Evolutionary conservation across 2,329 filamentous ascomycete species (phyloP), one percentile per base, ranked within the genome.

Genomic region (Nigrospora oryzae): DNA sequence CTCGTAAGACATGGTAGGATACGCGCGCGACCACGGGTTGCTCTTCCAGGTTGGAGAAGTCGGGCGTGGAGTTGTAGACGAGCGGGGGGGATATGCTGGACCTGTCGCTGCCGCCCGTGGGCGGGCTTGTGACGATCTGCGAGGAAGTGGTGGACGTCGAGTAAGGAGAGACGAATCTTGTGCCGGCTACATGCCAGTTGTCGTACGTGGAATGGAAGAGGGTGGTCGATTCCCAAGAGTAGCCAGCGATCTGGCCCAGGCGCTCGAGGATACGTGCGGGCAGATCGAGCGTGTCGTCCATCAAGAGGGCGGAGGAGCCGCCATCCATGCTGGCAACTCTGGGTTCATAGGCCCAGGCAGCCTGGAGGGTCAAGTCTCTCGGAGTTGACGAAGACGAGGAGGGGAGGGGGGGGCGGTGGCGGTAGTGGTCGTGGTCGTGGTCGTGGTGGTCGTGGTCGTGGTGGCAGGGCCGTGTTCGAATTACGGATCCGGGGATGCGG

Each of bases 121-220:
- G 65, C 36, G 72, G 66, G 53, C 67, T 74, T 5, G 67, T 64
- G 47, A 65, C 58, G 56, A 66, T 61, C 42, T 70, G 67, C 36
- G 68, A 60, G 38, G 73, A 67, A 45, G 66, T 69, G 14, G 73
- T 70, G 34, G 72, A 65, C 50, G 53, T 72, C 56, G 62, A 69
- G 58, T 61, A 75, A 49, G 64, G 69, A 39, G 67, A 78, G 56
- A 76, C 69, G 46, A 75, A 73, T 49, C 75, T 81, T 55, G 67
- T 81, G 60, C 83, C 85, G 51, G 73, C 77, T 54, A 85, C 74
- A 63, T 86, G 82, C 89, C 90, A 97, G 69, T 90, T 89, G 63
- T 94, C 89, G 65, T 95, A 96, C 56, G 83, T 88, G 42, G 77
- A 77, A 58, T 83, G 80, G 45, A 75, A 69, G 11, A 78, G 77